phyloP scores from a whole-genome alignment of 306 rosid genomes.

The Phaseolus lunatus region DNA sequence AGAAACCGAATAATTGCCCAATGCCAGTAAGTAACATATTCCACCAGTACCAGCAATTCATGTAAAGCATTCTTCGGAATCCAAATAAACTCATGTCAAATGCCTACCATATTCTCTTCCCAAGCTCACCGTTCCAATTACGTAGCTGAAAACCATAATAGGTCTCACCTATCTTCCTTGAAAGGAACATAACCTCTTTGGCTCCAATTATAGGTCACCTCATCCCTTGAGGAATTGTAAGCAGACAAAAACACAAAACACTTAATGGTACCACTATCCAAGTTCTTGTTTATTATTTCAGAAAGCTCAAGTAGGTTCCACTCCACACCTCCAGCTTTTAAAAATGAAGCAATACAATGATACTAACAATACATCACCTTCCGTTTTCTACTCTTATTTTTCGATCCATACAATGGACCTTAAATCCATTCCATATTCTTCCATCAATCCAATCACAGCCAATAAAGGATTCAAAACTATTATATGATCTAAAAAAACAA shows the following conservation, averaged over 20 bases:
- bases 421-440: background rate
- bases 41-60: background rate
- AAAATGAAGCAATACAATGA: background rate
- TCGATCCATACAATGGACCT: background rate
- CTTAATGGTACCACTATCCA: background rate
- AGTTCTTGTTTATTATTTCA: slow-evolving; percentile 24
- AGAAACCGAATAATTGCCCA: slow-evolving; percentile 12
- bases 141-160: background rate
- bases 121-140: slow-evolving; percentile 27
- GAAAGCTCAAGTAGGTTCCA: slow-evolving; percentile 28
- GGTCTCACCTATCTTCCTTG: background rate
- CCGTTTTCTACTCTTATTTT: background rate
- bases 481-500: slow-evolving; percentile 1
- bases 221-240: background rate
- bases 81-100: slow-evolving; percentile 23
- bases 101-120: slow-evolving; percentile 1
- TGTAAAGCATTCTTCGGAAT: slow-evolving; percentile 5
- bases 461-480: background rate
- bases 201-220: background rate
- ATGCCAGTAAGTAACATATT: slow-evolving; percentile 14
- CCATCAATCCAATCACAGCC: background rate
- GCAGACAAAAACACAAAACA: slow-evolving; percentile 1
- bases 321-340: slow-evolving; percentile 22
- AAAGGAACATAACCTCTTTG: background rate
- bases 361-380: background rate